Conservation (phyloP, 1,284 basidiomycete species). For the Rhodotorula sp. region DNA sequence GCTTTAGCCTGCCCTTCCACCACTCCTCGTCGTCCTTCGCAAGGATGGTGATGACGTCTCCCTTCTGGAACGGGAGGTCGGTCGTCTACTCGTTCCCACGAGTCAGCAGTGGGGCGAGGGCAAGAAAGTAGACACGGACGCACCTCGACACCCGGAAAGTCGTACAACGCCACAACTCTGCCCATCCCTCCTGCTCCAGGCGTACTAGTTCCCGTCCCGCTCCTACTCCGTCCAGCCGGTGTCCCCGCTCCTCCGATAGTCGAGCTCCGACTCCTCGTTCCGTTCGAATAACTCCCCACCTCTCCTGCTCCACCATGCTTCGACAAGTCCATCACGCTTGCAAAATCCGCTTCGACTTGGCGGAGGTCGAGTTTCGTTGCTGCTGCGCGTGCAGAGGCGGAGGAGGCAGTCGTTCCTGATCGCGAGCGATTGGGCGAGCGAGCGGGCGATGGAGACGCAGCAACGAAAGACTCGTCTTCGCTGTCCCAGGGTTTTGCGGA, state of each 20-base stretch:
- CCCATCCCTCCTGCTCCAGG: constrained; percentile 20
- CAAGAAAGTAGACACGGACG: too few species aligned
- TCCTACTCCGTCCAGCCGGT: constrained; percentile 5
- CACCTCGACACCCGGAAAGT: constrained; percentile 38
- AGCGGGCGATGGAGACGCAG: not conserved
- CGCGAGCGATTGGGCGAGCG: not conserved
- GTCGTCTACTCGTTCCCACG: constrained; percentile 12
- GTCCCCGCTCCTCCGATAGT: not conserved
- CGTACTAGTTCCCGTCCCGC: constrained; percentile 10
- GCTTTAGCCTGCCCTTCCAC: constrained; percentile 63
- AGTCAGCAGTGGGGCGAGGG: too few species aligned
- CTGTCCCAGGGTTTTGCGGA: constrained; percentile 29
- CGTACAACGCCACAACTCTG: constrained; percentile 28
- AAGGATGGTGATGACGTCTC: constrained; percentile 72
- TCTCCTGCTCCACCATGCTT: constrained; percentile 11
- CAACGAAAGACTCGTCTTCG: constrained; percentile 27
- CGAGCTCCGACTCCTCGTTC: not conserved
- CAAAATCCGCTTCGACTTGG: constrained; percentile 32
- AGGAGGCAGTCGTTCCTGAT: not conserved
- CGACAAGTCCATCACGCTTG: constrained; percentile 3
- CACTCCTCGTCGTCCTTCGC: constrained; percentile 70
- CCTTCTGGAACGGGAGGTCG: constrained; percentile 79
- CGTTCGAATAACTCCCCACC: constrained; percentile 4
- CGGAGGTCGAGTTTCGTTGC: constrained; percentile 23
- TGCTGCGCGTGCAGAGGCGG: not conserved